phyloP scores from a whole-genome alignment of 2,329 filamentous ascomycete species.

The Thielaviopsis cerberus region DNA sequence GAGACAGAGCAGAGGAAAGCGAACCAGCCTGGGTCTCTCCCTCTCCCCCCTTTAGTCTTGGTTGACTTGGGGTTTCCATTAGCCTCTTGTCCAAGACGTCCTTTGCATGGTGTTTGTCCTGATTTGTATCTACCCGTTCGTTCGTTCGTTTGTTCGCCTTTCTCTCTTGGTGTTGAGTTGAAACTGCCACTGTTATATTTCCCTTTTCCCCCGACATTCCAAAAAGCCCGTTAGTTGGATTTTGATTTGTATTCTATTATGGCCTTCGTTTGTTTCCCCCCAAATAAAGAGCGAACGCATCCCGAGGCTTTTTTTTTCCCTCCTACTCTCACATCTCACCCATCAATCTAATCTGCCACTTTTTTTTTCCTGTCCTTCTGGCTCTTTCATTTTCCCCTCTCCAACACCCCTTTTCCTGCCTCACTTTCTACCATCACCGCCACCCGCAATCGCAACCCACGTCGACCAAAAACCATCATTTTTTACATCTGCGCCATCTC shows the following conservation, averaged over 20 bases:
- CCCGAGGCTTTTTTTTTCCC: conserved; percentile 5
- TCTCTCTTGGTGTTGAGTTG: not conserved
- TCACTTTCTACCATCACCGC: not conserved
- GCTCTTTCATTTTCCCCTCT: conserved; percentile 1
- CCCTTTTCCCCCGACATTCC: not conserved
- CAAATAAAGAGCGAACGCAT: conserved; percentile 7
- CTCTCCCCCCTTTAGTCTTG: too few species aligned
- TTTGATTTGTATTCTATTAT: conserved; percentile 13
- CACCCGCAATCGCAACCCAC: not conserved
- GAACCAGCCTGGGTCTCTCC: too few species aligned
- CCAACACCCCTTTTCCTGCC: not conserved
- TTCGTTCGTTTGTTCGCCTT: not conserved
- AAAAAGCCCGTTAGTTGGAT: not conserved
- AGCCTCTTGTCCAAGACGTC: too few species aligned
- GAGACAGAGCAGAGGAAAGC: too few species aligned
- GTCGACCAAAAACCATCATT: not conserved
- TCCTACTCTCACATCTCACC: not conserved
- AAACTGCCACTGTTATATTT: too few species aligned
- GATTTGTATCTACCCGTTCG: not conserved
- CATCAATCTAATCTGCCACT: conserved; percentile 1
- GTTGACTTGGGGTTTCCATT: too few species aligned
- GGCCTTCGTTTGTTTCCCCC: conserved; percentile 11
- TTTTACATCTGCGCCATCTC: conserved; percentile 7
- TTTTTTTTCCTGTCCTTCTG: conserved; percentile 4
- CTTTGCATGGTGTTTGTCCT: not conserved